Percentiles rank a stretch among this genome's conserved stretches.
These are phyloP conservation scores for Tylopilus sp. DNA, from an alignment of 1,284 basidiomycete species.

Conservation along the genomic window DNA sequence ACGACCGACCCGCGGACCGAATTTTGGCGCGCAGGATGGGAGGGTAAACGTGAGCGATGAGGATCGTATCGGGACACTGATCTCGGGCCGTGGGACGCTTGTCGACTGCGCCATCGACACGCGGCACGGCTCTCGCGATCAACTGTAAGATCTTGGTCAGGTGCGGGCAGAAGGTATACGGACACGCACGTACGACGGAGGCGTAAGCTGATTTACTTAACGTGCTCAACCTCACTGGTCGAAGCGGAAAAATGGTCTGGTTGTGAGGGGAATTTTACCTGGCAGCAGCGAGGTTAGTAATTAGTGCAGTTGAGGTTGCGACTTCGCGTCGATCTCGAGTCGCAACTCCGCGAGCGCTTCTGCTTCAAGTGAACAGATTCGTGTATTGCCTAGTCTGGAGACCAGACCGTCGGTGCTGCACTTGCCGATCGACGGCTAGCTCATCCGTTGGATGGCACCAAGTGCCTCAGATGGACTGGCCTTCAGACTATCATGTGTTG, in stretches of 20 bases:
- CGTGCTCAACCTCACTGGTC: neutral
- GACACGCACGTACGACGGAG: neutral
- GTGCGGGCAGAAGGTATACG: neutral
- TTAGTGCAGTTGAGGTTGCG: too few species aligned
- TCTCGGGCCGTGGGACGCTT: neutral
- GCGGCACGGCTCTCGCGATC: neutral
- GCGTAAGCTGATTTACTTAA: neutral
- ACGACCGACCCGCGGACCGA: conserved; percentile 27
- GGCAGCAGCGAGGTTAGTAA: neutral
- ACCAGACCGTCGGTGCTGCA: too few species aligned
- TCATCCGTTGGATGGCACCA: too few species aligned
- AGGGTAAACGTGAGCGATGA: conserved; percentile 21
- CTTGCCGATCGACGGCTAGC: too few species aligned
- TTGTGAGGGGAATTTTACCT: neutral
- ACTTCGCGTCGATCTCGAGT: conserved; percentile 12
- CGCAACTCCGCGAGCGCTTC: conserved; percentile 17
- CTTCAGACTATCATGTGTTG: too few species aligned
- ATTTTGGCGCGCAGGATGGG: conserved; percentile 8
- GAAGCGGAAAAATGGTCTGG: neutral
- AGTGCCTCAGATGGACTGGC: too few species aligned
- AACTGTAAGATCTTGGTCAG: neutral
- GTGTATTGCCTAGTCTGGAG: too few species aligned
- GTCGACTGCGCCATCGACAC: conserved; percentile 8
- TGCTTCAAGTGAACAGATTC: neutral
- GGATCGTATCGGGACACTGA: neutral